phyloP scores from a whole-genome alignment of 805 yeast species.

The Priceomyces medius region DNA sequence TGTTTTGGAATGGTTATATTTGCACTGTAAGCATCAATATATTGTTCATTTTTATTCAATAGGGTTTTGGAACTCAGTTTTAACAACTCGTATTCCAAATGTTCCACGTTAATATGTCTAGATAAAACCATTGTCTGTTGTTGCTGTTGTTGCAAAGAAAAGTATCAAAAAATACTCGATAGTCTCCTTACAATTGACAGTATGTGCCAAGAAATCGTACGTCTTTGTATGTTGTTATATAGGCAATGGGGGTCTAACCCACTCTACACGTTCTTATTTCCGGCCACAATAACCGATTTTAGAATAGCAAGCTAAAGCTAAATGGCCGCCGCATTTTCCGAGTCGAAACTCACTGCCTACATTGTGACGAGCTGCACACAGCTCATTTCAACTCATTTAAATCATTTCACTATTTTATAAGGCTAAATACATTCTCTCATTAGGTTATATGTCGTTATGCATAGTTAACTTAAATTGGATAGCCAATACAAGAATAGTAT shows the following conservation, averaged over 20 bases:
- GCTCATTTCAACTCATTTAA: not conserved
- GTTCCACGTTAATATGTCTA: conserved; percentile 46
- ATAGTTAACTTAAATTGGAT: conserved; percentile 2
- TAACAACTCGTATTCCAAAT: conserved; percentile 35
- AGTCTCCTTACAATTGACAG: not conserved
- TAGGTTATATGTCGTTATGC: conserved; percentile 6
- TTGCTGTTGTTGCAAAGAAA: not conserved
- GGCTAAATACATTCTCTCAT: conserved; percentile 8
- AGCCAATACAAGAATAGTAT: conserved; percentile 2
- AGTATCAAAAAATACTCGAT: not conserved
- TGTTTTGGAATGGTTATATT: conserved; percentile 51
- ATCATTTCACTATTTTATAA: conserved; percentile 1
- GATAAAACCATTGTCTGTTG: conserved; percentile 41
- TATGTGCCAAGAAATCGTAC: no score
- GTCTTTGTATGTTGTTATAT: no score
- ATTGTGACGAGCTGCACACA: not conserved
- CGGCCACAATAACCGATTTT: no score
- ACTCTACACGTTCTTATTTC: no score
- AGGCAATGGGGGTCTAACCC: no score
- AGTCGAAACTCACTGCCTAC: no score
- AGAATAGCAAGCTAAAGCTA: no score
- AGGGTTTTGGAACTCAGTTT: conserved; percentile 20
- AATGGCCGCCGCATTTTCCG: no score
- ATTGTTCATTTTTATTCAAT: conserved; percentile 27
- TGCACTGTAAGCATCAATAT: conserved; percentile 30